phyloP scores from a whole-genome alignment of 345 rosid genomes.

The Ceriops decandra region DNA sequence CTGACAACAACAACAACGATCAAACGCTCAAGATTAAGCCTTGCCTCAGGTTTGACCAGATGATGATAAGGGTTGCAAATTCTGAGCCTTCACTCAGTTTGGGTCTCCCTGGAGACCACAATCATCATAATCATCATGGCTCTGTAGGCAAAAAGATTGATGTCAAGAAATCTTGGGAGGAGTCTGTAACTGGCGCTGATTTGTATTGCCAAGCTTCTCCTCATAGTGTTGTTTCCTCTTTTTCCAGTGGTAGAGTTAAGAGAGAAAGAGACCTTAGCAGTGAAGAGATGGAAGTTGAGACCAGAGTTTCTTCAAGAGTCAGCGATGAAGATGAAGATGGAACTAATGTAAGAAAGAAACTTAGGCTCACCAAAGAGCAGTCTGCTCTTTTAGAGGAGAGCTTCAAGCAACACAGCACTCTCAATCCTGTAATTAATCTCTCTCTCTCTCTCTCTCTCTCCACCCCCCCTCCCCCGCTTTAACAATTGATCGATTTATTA shows the following conservation, averaged over 20 bases:
- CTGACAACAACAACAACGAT: not conserved
- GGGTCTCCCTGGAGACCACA: conserved; percentile 11
- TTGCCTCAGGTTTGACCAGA: conserved; percentile 12
- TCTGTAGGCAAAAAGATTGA: conserved; percentile 15
- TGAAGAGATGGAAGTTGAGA: conserved; percentile 22
- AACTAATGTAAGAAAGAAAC: conserved; percentile 58
- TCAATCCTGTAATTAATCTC: conserved; percentile 47
- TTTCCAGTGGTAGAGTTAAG: conserved; percentile 29
- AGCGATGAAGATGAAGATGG: conserved; percentile 40
- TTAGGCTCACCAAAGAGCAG: conserved; percentile 50
- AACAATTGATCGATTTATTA: not conserved
- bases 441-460: not conserved
- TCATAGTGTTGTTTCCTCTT: conserved; percentile 32
- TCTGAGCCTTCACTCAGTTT: conserved; percentile 27
- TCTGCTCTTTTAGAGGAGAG: conserved; percentile 46
- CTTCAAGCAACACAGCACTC: conserved; percentile 49
- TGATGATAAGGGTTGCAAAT: not conserved
- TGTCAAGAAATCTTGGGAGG: conserved; percentile 15
- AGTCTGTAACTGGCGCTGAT: conserved; percentile 14
- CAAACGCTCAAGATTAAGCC: conserved; percentile 7
- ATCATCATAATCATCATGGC: not conserved
- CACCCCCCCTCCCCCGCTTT: too few species aligned
- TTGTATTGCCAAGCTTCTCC: conserved; percentile 52
- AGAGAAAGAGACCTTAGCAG: conserved; percentile 50
- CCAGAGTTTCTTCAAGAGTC: conserved; percentile 23